Percentiles rank a stretch among this genome's conserved stretches.
Evolutionary conservation across 2,329 filamentous ascomycete genomes (phyloP).

Genomic region (Botryotinia convoluta): DNA sequence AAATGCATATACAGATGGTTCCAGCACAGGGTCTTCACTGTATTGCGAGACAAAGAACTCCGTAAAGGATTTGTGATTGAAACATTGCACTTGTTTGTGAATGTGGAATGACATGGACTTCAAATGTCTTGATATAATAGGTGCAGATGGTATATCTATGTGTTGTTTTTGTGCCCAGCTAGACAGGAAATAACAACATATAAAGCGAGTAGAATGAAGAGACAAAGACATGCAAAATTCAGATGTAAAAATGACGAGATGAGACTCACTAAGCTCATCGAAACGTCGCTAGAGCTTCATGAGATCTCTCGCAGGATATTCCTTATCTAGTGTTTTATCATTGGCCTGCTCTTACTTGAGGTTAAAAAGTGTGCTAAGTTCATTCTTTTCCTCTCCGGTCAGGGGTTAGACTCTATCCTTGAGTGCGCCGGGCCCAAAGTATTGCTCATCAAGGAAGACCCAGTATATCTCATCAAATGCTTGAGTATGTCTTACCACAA

Average conservation of each 20-base stretch:
- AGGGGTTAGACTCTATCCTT: not conserved
- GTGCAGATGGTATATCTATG: not conserved
- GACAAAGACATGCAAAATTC: not conserved
- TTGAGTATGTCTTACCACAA: no score
- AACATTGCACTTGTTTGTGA: not conserved
- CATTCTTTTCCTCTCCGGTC: not conserved
- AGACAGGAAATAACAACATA: not conserved
- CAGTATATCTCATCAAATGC: not conserved
- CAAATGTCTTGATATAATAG: not conserved
- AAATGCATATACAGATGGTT: not conserved
- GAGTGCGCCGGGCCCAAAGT: not conserved
- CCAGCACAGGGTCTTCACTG: not conserved
- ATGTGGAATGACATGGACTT: not conserved
- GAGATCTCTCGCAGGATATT: not conserved
- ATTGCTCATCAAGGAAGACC: not conserved
- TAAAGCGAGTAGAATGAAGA: no score
- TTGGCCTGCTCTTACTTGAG: not conserved
- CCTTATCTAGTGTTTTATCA: not conserved
- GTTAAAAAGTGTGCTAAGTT: not conserved
- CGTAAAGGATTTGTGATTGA: not conserved
- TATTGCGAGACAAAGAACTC: not conserved
- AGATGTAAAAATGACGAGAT: no score
- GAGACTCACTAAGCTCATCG: not conserved
- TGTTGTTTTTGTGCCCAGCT: not conserved
- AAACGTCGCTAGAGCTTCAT: not conserved